A percentile compares a stretch with the other conserved stretches of the same genome.
Evolutionary conservation across 108 stramenopile species (phyloP).

Genomic region (Cyclotella cryptica): DNA sequence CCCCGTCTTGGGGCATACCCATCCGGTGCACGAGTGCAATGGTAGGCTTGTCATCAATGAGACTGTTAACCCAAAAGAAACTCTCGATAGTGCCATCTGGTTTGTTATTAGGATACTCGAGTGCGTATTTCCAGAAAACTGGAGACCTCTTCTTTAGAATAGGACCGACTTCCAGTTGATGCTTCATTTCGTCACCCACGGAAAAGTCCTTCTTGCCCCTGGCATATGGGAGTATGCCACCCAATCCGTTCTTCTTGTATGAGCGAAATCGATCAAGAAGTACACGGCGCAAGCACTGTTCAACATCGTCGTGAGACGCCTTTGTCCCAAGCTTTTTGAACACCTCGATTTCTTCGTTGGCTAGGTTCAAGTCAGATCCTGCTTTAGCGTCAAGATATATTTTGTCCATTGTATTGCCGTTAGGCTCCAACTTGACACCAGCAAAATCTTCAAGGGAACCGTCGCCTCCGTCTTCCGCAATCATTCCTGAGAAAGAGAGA

Average conservation of each 20-base stretch:
- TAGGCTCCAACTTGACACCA: constrained; percentile 47
- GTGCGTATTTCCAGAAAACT: constrained; percentile 45
- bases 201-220: constrained; percentile 54
- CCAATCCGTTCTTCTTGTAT: constrained; percentile 57
- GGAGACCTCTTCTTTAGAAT: constrained; percentile 50
- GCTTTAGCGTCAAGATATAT: constrained; percentile 44
- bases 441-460: constrained; percentile 55
- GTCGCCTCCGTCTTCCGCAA: constrained; percentile 51
- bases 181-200: constrained; percentile 54
- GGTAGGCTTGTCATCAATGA: constrained; percentile 67
- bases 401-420: constrained; percentile 45
- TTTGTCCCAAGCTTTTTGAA: constrained; percentile 50
- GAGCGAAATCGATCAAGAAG: constrained; percentile 53
- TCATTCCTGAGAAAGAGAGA: constrained; percentile 28
- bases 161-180: constrained; percentile 41
- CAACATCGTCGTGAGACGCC: constrained; percentile 50
- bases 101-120: constrained; percentile 63
- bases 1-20: constrained; percentile 45
- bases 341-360: constrained; percentile 52
- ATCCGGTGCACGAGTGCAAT: constrained; percentile 57
- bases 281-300: constrained; percentile 47
- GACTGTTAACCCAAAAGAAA: constrained; percentile 64
- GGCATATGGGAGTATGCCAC: constrained; percentile 56
- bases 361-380: constrained; percentile 57
- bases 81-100: constrained; percentile 49